Evolutionary conservation across 2,329 filamentous ascomycete species (phyloP), one percentile per base, ranked within the genome.

Genomic region (Cordyceps fumosorosea): DNA sequence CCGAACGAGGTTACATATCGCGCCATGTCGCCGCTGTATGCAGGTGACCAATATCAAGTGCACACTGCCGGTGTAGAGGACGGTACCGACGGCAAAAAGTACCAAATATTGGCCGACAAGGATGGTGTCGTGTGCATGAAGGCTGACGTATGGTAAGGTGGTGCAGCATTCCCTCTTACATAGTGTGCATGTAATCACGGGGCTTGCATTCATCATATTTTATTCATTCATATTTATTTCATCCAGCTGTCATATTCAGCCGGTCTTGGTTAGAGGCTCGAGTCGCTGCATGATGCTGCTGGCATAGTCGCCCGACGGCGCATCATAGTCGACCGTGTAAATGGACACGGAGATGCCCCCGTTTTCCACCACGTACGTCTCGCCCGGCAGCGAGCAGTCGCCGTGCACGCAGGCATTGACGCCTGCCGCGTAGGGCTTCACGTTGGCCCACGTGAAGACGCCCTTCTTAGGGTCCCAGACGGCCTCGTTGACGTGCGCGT

Each of bases 1-100:
- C 73, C 70, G 1, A 54, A 71, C 65, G 65, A 77, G 69, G 65
- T 93, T 40, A 80, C 81, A 16, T 95, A 93, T 69, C 80, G 83
- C 47, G 91, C 91, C 61, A 70, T 90, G 58, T 79, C 86, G 0
- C 89, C 90, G 0, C 67, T 93, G 5, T 91, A 89, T 71, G 87
- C 86, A 26, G 82, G 85, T 6, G 86, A 91, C 68, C 74, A 78
- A 24, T 82, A 91, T 66, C 65, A 51, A 24, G 51, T 62, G 32
- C 45, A 37, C 5, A 63, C 62, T 12, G 51, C 42, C 18, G 45
- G 18, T 16, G 3, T 60, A 22, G 16, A 60, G 11, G 44, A 52
- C 14, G 48, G 40, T 18, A 14, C 4, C 6, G 48, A 56, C 6
- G 53, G 53, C 12, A 51, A 40, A 6, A 45, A 22, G 24, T 57